Base-by-base conservation (phyloP, 2,329 filamentous ascomycete genomes). In the Talaromyces pinophilus region DNA sequence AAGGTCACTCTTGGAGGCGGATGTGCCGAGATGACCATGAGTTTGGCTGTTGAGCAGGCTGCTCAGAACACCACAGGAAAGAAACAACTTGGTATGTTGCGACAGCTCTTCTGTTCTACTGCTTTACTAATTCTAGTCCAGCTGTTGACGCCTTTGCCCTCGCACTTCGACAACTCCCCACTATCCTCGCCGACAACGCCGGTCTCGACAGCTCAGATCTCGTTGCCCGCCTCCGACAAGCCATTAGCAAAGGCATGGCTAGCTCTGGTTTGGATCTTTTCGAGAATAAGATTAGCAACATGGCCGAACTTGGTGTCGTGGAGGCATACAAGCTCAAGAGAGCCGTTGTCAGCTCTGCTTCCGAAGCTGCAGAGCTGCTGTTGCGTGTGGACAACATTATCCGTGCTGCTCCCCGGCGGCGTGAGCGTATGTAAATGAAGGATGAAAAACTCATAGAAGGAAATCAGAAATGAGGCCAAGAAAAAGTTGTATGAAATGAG, bases 291-390 rank as follows among this genome's bases (percentile, higher is more conserved):
- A 92, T 99, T 74, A 86, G 92, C 13, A 95, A 99, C 76, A 99
- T 99, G 95, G 87, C 94, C 63, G 92, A 99, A 74, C 78, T 96
- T 59, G 95, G 95, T 54, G 93, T 99, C 33, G 90, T 99, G 71
- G 95, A 99, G 83, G 96, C 92, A 80, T 98, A 97, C 85, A 99
- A 99, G 86, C 83, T 99, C 78, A 99, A 99, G 87, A 90, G 88
- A 78, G 95, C 95, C n/a, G 95, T 99, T 64, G 95, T 99, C 62
- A 96, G 91, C 63, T 97, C 93, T 68, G 95, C 95, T 25, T 96
- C 92, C 67, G 95, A 99, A 82, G 95, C 95, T 69, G 93, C 95
- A 71, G 95, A 99, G 91, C 84, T 98, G 70, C 86, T 99, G 69
- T 84, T 99, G 71, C 88, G 95, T 77, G 95, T 99, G 62, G 95